Base-by-base conservation (phyloP, 441 rosid genomes). In the Hura crepitans region DNA sequence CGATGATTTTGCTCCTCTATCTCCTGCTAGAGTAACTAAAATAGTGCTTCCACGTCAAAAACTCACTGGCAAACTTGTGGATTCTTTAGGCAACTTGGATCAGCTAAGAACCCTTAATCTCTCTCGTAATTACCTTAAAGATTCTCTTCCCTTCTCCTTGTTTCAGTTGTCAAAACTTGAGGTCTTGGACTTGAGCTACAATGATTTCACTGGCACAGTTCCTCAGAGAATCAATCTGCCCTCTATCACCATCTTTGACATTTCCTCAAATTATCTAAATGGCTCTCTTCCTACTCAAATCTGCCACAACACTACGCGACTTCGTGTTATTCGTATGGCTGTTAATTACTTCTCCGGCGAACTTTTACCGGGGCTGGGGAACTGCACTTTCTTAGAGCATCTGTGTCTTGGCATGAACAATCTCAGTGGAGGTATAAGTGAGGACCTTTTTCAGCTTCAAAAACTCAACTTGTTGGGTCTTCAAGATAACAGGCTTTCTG, bases 401-500 rank as follows among this genome's bases (percentile, higher is more conserved):
- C 86, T 92, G 1, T 78, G 77, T 76, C 78, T 90, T 22, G 86
- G 86, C 67, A 75, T 71, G 83, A 92, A 88, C 69, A 66, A 76
- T 15, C 87, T 92, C 66, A 73, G 77, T 10, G 96, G 97, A 45
- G 78, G 59, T 12, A 73, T 92, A 45, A 71, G 80, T 51, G 80
- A 76, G 17, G 95, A 86, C 33, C 56, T 88, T 65, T 86, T 86
- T 74, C 77, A 56, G 75, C 84, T 92, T 22, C 60, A 76, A 50
- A 77, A 68, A 1, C 73, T 91, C 77, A 76, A 64, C 46, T 75
- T 73, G 43, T 72, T 89, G 68, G 81, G 70, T 61, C 74, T 92
- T 51, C 90, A 86, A 74, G 79, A 78, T 45, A 92, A 92, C 78
- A 65, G 58, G 65, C 76, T 92, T 71, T 84, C 86, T 17, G 97